Evolutionary conservation across 495 filamentous ascomycete species (phyloP).

Genomic region (Viridothelium virens): DNA sequence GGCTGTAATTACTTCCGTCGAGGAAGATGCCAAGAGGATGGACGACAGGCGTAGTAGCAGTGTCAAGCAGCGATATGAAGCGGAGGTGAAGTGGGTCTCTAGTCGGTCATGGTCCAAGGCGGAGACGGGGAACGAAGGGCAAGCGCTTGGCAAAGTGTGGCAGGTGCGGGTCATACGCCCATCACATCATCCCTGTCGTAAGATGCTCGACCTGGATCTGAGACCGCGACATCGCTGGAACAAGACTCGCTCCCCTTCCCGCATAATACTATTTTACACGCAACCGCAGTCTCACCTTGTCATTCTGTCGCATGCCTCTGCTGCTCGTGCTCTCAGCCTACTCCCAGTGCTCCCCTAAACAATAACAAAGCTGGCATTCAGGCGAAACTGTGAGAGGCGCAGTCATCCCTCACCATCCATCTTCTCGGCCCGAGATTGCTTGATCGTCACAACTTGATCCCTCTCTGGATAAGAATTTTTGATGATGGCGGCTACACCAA

Average conservation of each 20-base stretch:
- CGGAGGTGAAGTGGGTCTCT: background rate
- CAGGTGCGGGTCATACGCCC: background rate
- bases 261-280: background rate
- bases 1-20: no score
- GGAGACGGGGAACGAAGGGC: background rate
- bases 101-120: no score
- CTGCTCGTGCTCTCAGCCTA: background rate
- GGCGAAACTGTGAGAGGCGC: background rate
- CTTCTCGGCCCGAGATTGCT: background rate
- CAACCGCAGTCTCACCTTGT: slow-evolving; percentile 1
- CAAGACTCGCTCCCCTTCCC: background rate
- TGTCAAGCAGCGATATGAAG: background rate
- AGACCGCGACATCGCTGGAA: slow-evolving; percentile 6
- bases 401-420: background rate
- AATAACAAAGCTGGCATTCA: background rate
- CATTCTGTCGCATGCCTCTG: background rate
- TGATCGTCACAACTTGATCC: background rate
- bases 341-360: background rate
- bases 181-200: background rate
- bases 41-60: no score
- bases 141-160: background rate
- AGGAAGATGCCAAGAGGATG: no score
- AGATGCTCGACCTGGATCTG: background rate
- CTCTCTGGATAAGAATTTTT: background rate
- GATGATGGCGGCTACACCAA: slow-evolving; percentile 26